Evolutionary conservation across 352 stramenopile species (phyloP), one percentile per base, ranked within the genome.

Genomic region (Phytophthora fragariaefolia): DNA sequence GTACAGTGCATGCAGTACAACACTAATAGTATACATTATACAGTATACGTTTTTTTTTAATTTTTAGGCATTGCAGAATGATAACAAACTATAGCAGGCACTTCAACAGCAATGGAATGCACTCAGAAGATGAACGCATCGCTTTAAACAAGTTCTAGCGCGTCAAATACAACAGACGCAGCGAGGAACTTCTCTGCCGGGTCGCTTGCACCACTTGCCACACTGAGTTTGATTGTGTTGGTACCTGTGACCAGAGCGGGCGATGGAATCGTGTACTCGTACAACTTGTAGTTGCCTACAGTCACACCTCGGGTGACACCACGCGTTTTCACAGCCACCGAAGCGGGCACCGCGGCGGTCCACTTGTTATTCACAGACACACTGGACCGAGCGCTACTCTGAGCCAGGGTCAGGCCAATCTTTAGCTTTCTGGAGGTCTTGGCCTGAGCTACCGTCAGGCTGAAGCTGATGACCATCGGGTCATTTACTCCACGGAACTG

Each of bases 261-360:
- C 6, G 61, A 42, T 8, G 79, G 76, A 45, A 87, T 82, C 7
- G 45, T 57, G 72, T 79, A 83, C 64, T 85, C 63, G 54, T 87
- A 83, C n/a, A 79, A 24, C 46, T 79, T 74, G 63, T 87, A 87
- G 58, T 85, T 85, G 45, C 76, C 79, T 24, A 58, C 52, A n/a
- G 61, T 82, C 22, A 76, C 65, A 9, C 79, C 79, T 26, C 76
- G 74, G 9, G 79, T 87, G 32, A 87, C 53, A 9, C 79, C 79
- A 1, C 79, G 79, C 6, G 79, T 85, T 38, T 74, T 82, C 15
- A 85, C 76, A 3, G 76, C 79, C 4, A 63, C 72, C 1, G 73
- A 82, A 0, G 69, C 74, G 1, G 58, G 71, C 17, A 76, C 62
- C 7, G 64, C 13, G 32, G 69, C 52, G n/a, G 69, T 71, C 59